Base-by-base conservation (phyloP, 1,139 yeast species). In the Pichia sp. region DNA sequence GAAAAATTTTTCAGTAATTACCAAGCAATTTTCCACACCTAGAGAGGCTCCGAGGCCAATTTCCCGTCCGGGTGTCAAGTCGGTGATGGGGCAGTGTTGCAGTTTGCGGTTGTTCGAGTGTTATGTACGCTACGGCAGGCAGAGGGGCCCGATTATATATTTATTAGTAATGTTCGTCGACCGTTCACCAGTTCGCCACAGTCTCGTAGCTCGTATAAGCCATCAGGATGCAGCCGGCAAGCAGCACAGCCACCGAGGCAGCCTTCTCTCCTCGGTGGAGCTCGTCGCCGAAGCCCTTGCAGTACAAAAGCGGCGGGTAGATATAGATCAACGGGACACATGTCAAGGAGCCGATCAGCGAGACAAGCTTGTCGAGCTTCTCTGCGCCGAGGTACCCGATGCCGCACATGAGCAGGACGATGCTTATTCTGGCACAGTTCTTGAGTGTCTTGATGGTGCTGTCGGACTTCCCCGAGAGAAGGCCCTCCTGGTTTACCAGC, bases 281-380 rank as follows among this genome's bases (percentile, higher is more conserved):
- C 13, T 69, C 61, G 4, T 44, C 23, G 51, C 40, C 65, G 32
- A 71, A 71, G 2, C 78, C 73, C 58, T 71, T 77, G 60, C 79
- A 73, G 67, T 92, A 97, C 55, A 93, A 77, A 69, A 93, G 64
- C 3, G 99, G 97, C 3, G 99, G 99, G 67, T 89, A 95, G 50
- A 93, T 83, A 72, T 92, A 93, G 53, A 93, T 96, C 71, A 93
- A 79, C 5, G 99, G 99, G 58, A 93, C 85, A 68, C 99, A 93
- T 0, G 99, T 97, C 68, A 92, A 84, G 61, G 96, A 87, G 3
- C 99, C 99, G 58, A 89, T 89, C 59, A 93, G 77, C 5, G 97
- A 89, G 31, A 93, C 97, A 72, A 93, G 93, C 69, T 86, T 86
- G 69, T 93, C 98, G 57, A 85, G 72, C 63, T 85, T 87, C 56